A percentile compares a stretch with the other conserved stretches of the same genome.
These are phyloP conservation scores for Neobulgaria alba DNA, from an alignment of 2,329 filamentous ascomycete species.

Conservation along the genomic window DNA sequence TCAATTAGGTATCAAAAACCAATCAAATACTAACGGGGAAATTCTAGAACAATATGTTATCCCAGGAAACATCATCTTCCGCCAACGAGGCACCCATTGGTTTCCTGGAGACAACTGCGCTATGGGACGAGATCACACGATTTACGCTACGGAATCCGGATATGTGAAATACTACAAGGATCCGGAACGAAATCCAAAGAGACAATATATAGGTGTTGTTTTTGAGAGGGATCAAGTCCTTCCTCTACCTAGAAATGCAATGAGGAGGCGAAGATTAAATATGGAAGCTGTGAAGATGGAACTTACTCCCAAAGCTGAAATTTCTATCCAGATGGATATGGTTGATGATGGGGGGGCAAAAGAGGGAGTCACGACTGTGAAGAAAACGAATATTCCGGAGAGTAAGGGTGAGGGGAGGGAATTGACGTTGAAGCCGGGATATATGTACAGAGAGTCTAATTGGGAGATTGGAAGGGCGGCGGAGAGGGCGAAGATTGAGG, in stretches of 20 bases:
- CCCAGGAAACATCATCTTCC: constrained; percentile 95
- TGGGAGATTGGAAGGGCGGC: constrained; percentile 58
- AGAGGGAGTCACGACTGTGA: constrained; percentile 6
- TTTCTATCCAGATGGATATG: constrained; percentile 7
- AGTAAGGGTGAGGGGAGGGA: constrained; percentile 29
- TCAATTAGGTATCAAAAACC: neutral
- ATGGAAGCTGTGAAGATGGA: constrained; percentile 51
- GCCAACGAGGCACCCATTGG: constrained; percentile 91
- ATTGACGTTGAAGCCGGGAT: constrained; percentile 42
- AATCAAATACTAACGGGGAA: neutral
- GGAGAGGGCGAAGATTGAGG: constrained; percentile 49
- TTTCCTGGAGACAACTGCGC: constrained; percentile 90
- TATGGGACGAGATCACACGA: constrained; percentile 94
- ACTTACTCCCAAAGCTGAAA: neutral
- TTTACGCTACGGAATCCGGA: constrained; percentile 74
- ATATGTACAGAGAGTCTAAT: constrained; percentile 58
- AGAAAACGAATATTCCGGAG: constrained; percentile 14
- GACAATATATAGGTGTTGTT: constrained; percentile 90
- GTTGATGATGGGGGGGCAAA: constrained; percentile 8
- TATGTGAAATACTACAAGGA: constrained; percentile 98
- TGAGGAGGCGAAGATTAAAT: constrained; percentile 66
- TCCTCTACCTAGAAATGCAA: constrained; percentile 65
- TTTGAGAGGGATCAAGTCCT: constrained; percentile 75
- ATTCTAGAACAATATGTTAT: constrained; percentile 80
- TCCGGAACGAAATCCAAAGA: constrained; percentile 68